Base-by-base conservation (phyloP, 164 flowering plant genomes). In the Litsea cubeba region DNA sequence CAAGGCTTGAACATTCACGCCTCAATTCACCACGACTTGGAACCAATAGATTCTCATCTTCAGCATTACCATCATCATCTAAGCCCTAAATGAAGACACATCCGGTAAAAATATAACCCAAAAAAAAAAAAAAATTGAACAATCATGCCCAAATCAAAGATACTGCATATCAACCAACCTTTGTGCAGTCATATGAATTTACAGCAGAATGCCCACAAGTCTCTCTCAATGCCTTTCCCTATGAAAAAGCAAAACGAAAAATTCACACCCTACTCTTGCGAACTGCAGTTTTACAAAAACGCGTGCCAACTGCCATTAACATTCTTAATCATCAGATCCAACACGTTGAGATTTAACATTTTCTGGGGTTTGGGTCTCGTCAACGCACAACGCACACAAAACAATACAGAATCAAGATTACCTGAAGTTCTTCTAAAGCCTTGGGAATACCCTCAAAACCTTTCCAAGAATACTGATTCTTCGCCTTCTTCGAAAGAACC, bases 401-500 rank as follows among this genome's bases (percentile, higher is more conserved):
- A 30, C 35, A 3, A 30, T 30, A 30, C 35, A 54, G 5, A 49
- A 23, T 10, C 8, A 35, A 60, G 63, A 73, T 50, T 79, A 96
- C 99, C 88, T 85, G 90, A 8, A 96, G 89, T 68, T 76, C 81
- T 57, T 87, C 72, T 58, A 94, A 74, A 62, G 97, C 93, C 71
- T 74, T 71, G 2, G 97, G 99, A 25, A 92, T 89, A 23, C 83
- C 97, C 14, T 66, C 83, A 76, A 88, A 91, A 5, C 99, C 99
- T 65, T 87, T 94, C 99, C 98, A 96, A 35, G 83, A 75, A 69
- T 96, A 94, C 79, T 81, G 82, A 77, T 96, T 96, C 83, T 96
- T 96, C 0, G 94, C 99, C 78, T 83, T 92, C 77, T 94, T 82
- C 0, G 92, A 71, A 25, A 94, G 85, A 81, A 96, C 89, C 98